Base-by-base conservation (phyloP, 2,329 filamentous ascomycete species). In the Pyrenochaeta sp. region DNA sequence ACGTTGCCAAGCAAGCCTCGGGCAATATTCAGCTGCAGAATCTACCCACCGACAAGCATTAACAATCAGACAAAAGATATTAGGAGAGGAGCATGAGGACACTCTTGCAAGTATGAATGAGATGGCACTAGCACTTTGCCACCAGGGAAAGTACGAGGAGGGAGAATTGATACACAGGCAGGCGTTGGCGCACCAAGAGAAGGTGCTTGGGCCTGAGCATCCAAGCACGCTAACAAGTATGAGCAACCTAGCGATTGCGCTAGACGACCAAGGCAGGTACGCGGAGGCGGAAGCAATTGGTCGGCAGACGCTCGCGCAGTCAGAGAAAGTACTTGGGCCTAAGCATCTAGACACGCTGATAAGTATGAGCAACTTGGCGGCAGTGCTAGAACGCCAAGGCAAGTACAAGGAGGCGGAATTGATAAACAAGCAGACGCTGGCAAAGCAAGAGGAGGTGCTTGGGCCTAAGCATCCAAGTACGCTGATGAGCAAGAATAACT, bases 131-230 rank as follows among this genome's bases (percentile, higher is more conserved):
- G 19, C 19, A 19, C 19, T 19, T 19, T 19, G 19, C 19, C 19
- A 19, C 12, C 47, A 50, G 36, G 47, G 40, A 3, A 50, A 52
- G 40, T 10, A 36, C 6, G 19, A 37, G 32, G 40, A 52, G 40
- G 50, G 43, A 8, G 34, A 54, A 19, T 15, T 22, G 12, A 54
- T 48, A 13, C 10, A 43, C 27, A 19, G 24, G 45, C 39, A 47
- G 13, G 46, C 34, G 19, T 44, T 54, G 42, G 32, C 34, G 4
- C 28, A 4, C 45, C 9, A 22, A 30, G 48, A 54, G 25, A 58
- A 56, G 54, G 39, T 34, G 28, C 43, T 58, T 15, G 54, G 54
- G n/a, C 7, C 12, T 22, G 28, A 53, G 44, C 55, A 58, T 47
- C 50, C 42, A 15, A 24, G 49, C n/a, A 57, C 54, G 24, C 34